A percentile compares a stretch with the other conserved stretches of the same genome.
phyloP scores from a whole-genome alignment of 352 stramenopile genomes.

The Pythium biforme region DNA sequence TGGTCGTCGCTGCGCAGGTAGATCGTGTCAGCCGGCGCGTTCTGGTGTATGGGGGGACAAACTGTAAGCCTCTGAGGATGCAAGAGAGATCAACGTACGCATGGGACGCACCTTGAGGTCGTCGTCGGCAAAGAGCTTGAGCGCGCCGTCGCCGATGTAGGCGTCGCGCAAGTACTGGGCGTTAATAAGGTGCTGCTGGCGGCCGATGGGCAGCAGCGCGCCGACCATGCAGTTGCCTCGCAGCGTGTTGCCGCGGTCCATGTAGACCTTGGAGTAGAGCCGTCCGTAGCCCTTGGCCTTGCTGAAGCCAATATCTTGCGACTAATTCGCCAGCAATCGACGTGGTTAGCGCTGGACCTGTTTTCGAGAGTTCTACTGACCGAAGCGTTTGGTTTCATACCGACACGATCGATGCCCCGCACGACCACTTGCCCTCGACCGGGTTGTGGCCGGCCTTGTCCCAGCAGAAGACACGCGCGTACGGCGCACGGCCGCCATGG shows the following conservation, averaged over 20 bases:
- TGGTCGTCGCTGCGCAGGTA: slow-evolving; percentile 85
- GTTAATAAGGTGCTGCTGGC: slow-evolving; percentile 77
- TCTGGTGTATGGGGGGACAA: not conserved
- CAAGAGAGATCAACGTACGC: not conserved
- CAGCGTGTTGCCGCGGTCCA: slow-evolving; percentile 75
- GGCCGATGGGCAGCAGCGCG: slow-evolving; percentile 66
- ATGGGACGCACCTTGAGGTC: slow-evolving; percentile 56
- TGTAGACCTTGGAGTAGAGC: slow-evolving; percentile 79
- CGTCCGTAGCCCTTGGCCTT: slow-evolving; percentile 61
- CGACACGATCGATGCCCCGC: slow-evolving; percentile 67
- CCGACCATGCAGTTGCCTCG: slow-evolving; percentile 73
- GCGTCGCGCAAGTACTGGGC: slow-evolving; percentile 60
- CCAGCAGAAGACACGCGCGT: slow-evolving; percentile 79
- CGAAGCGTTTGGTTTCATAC: slow-evolving; percentile 30
- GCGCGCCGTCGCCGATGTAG: slow-evolving; percentile 66
- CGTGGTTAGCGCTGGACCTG: not conserved
- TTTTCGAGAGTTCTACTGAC: no score
- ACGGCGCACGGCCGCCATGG: slow-evolving; percentile 73
- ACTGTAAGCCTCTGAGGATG: not conserved
- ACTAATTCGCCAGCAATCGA: slow-evolving; percentile 31
- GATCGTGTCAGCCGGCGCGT: slow-evolving; percentile 36
- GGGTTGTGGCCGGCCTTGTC: slow-evolving; percentile 63
- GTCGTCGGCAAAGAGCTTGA: slow-evolving; percentile 67
- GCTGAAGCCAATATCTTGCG: slow-evolving; percentile 67
- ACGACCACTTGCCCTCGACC: slow-evolving; percentile 74